phyloP scores from a whole-genome alignment of 2,329 filamentous ascomycete species.

The Orbilia blumenaviensis region DNA sequence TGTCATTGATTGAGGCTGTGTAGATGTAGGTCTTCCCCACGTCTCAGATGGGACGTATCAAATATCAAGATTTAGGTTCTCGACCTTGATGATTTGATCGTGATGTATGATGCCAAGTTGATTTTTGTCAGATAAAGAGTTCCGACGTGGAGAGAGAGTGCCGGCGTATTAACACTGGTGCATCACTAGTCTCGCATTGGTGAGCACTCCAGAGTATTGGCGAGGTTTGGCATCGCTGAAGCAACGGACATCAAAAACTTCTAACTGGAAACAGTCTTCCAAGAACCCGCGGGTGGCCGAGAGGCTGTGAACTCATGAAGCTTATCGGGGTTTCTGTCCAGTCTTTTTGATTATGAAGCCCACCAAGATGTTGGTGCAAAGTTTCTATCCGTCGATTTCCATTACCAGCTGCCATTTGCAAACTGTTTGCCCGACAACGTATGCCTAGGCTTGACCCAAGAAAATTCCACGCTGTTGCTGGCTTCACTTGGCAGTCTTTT shows the following conservation, averaged over 20 bases:
- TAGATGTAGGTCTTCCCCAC: conserved; percentile 15
- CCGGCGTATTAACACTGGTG: conserved; percentile 1
- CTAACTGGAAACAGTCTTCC: neutral
- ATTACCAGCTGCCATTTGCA: conserved; percentile 47
- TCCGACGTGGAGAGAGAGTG: neutral
- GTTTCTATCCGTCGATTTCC: conserved; percentile 15
- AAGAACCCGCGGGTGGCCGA: conserved; percentile 21
- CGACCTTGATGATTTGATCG: neutral
- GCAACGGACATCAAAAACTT: neutral
- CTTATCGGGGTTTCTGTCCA: conserved; percentile 16
- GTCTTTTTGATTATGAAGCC: neutral
- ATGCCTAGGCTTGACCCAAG: conserved; percentile 39
- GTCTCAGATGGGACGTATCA: conserved; percentile 12
- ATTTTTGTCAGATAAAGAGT: neutral
- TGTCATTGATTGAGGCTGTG: conserved; percentile 36
- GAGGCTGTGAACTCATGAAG: conserved; percentile 52
- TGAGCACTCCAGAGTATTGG: conserved; percentile 25
- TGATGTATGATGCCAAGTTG: conserved; percentile 13
- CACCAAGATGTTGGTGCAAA: conserved; percentile 13
- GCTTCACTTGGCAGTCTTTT: conserved; percentile 41
- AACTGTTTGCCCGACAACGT: conserved; percentile 32
- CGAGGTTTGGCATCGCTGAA: conserved; percentile 24
- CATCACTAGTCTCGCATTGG: conserved; percentile 22
- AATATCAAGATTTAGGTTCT: conserved; percentile 3
- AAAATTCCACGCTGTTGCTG: conserved; percentile 16